Evolutionary conservation across 306 rosid species (phyloP).

Genomic region (Prosopis cineraria): DNA sequence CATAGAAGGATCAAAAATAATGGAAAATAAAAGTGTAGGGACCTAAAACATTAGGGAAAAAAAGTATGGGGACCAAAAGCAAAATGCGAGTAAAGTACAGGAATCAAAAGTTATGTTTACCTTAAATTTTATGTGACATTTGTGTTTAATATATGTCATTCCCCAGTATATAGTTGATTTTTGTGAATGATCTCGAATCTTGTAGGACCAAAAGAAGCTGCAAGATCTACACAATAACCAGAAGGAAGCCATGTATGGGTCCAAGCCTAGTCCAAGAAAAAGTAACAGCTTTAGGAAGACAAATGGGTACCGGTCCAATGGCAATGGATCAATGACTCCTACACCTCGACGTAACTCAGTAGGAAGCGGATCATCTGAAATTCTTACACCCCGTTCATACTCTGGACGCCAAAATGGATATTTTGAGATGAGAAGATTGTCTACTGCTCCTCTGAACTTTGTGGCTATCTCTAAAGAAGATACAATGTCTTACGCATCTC

Average conservation of each 20-base stretch:
- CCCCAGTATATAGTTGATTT: background rate
- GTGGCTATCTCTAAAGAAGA: slow-evolving; percentile 90
- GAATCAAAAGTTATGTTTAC: too few species aligned
- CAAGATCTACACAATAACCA: slow-evolving; percentile 90
- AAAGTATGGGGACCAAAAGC: too few species aligned
- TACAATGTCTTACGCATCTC: slow-evolving; percentile 83
- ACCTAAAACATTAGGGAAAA: too few species aligned
- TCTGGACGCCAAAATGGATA: slow-evolving; percentile 93
- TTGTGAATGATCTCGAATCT: slow-evolving; percentile 23
- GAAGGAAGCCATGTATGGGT: slow-evolving; percentile 89
- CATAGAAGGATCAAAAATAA: too few species aligned
- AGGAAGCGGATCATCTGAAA: slow-evolving; percentile 73
- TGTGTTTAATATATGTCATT: background rate
- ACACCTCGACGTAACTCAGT: slow-evolving; percentile 87
- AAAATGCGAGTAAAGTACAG: too few species aligned
- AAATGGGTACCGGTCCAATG: slow-evolving; percentile 71
- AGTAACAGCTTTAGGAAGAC: slow-evolving; percentile 82
- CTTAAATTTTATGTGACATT: too few species aligned
- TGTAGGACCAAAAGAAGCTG: slow-evolving; percentile 92
- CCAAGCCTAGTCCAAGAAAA: slow-evolving; percentile 92
- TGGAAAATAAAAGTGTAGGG: too few species aligned
- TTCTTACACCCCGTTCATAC: slow-evolving; percentile 84
- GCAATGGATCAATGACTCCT: slow-evolving; percentile 87
- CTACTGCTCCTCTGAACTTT: slow-evolving; percentile 84
- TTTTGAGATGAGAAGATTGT: slow-evolving; percentile 81